Evolutionary conservation across 1,284 basidiomycete species (phyloP), one percentile per base, ranked within the genome.

Genomic region (Malassezia sp.): DNA sequence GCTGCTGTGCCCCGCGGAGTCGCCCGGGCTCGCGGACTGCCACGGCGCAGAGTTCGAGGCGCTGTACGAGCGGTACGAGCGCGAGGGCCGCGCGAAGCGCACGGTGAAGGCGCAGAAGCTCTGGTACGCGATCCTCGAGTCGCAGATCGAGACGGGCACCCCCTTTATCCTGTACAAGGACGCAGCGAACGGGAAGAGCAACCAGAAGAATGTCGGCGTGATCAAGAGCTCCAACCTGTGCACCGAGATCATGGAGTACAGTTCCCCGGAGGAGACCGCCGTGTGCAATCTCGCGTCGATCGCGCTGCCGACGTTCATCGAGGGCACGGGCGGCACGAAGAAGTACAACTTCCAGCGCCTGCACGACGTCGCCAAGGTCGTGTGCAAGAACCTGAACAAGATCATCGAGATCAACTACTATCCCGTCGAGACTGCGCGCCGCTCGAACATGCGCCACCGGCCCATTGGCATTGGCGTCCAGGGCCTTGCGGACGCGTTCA

Each of bases 141-240:
- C 89, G 8, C 93, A 99, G 73, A 89, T 91, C 60, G 93, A 99
- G 75, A 99, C 93, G 4, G 93, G 93, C 56, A 84, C 83, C 28
- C 93, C 93, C 4, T 99, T 95, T 76, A 96, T 97, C 84, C 76
- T 88, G 36, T 99, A 97, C 79, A 99, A 99, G 76, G 72, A 73
- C 50, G 68, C 73, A 30, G 71, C 72, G 27, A 74, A 74, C 63
- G 62, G 70, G 62, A 60, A 64, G 69, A 59, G 56, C 29, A 99
- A 99, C 75, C 93, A 99, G 74, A 83, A 91, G 76, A 95, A 99
- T 73, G 79, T 97, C 30, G 93, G 93, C 38, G 93, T 87, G 15
- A 97, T 99, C 82, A 97, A 96, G 77, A 93, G 87, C 5, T 96
- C 91, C 50, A 97, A 99, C 73, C 76, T 99, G 34, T 99, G 93